Conservation (phyloP, 169 alveolate genomes). For the Eimeria maxima region DNA sequence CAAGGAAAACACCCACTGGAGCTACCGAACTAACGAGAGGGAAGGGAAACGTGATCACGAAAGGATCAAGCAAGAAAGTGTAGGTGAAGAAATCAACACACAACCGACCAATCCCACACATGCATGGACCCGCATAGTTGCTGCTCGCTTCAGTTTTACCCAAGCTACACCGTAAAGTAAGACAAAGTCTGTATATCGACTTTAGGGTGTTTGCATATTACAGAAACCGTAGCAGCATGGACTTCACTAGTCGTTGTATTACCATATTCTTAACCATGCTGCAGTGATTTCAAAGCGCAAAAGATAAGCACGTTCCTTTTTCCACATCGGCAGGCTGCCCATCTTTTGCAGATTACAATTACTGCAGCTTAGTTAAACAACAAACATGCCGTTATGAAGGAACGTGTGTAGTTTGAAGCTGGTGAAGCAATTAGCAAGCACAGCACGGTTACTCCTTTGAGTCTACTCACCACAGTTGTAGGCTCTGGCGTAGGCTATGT, state of each 20-base stretch:
- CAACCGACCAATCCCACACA: background rate
- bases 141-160: background rate
- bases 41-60: too few relatives aligned
- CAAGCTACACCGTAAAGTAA: too few relatives aligned
- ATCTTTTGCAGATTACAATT: too few relatives aligned
- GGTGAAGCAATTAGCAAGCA: background rate
- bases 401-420: background rate
- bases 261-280: too few relatives aligned
- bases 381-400: background rate
- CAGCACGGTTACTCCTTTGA: background rate
- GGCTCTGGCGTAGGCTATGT: slow-evolving; percentile 99
- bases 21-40: background rate
- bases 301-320: too few relatives aligned
- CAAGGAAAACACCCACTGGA: background rate
- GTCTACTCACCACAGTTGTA: slow-evolving; percentile 90
- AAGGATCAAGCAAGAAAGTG: background rate
- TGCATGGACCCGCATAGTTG: background rate
- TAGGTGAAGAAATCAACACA: background rate
- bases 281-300: too few relatives aligned
- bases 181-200: too few relatives aligned
- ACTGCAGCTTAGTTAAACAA: too few relatives aligned
- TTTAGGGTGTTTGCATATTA: too few relatives aligned
- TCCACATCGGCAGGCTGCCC: too few relatives aligned
- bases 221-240: too few relatives aligned
- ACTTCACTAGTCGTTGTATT: too few relatives aligned